Base-by-base conservation (phyloP, 257 asterid genomes). In the Catharanthus roseus region DNA sequence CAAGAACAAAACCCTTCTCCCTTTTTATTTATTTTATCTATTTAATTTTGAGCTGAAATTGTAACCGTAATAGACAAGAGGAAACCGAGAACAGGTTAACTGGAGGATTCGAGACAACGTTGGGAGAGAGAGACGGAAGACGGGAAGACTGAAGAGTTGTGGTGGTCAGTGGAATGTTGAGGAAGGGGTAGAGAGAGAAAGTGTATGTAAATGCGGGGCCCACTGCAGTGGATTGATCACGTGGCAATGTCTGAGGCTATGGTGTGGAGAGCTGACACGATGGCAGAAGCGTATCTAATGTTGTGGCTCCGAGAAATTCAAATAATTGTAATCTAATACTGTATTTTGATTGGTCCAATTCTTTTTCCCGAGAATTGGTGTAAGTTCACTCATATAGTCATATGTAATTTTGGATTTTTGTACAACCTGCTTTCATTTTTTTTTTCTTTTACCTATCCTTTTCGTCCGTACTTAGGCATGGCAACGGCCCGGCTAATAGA, bases 221-320 rank as follows among this genome's bases (percentile, higher is more conserved):
- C 72, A 56, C 3, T 0, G 0, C 3, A 15, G 12, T 56, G 56
- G 10, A n/a, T n/a, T 2, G 7, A 11, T 36, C 80, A 77, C 76
- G 60, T 71, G 73, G 47, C 34, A 45, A 18, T 18, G 70, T 36
- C 36, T 2, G 56, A 50, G 28, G 18, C 66, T 70, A 3, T 65
- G 73, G 74, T 55, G 31, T 21, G 12, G 1, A 33, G 56, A 1
- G 13, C 51, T 65, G 77, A 57, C 80, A 77, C 77, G 77, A 10
- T 39, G 4, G 70, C 64, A 44, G n/a, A 6, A 11, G 77, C 77
- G 80, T 71, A 71, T 76, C 77, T 66, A 15, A 44, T 58, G 45
- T 65, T 41, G 80, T 77, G 80, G 80, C 62, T 76, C 47, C 21
- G 18, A 34, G 44, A 68, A 31, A 13, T 67, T 24, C 4, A 42